A percentile compares a stretch with the other conserved stretches of the same genome.
Evolutionary conservation across 805 yeast genomes (phyloP).

Genomic region (Debaryomyces prosopidis): DNA sequence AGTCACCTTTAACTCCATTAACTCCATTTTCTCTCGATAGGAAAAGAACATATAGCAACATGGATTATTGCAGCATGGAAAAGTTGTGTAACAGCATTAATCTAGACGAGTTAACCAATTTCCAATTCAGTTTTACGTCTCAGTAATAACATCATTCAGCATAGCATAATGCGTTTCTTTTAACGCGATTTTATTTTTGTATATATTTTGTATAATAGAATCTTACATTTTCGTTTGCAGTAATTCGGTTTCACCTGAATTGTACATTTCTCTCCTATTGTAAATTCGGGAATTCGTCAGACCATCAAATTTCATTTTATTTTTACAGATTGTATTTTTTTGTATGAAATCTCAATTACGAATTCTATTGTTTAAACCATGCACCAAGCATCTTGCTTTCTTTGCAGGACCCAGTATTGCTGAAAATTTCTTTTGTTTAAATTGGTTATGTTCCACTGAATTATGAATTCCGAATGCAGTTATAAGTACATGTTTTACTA

Average conservation of each 20-base stretch:
- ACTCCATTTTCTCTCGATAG: constrained; percentile 13
- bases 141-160: no score
- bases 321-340: no score
- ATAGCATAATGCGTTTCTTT: no score
- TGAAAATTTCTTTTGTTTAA: neutral
- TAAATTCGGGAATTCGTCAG: no score
- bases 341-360: no score
- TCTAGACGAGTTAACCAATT: neutral
- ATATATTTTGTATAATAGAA: neutral
- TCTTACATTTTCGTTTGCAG: neutral
- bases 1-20: constrained; percentile 24
- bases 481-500: neutral
- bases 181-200: no score
- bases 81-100: neutral
- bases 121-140: neutral
- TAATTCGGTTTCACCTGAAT: no score
- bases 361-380: no score
- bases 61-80: neutral
- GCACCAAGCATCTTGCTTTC: no score
- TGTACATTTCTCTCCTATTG: neutral
- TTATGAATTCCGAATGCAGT: neutral
- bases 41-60: neutral
- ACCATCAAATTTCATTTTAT: no score
- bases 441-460: neutral
- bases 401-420: neutral